Evolutionary conservation across 1,284 basidiomycete genomes (phyloP).

Genomic region (Cystobasidium slooffiae): DNA sequence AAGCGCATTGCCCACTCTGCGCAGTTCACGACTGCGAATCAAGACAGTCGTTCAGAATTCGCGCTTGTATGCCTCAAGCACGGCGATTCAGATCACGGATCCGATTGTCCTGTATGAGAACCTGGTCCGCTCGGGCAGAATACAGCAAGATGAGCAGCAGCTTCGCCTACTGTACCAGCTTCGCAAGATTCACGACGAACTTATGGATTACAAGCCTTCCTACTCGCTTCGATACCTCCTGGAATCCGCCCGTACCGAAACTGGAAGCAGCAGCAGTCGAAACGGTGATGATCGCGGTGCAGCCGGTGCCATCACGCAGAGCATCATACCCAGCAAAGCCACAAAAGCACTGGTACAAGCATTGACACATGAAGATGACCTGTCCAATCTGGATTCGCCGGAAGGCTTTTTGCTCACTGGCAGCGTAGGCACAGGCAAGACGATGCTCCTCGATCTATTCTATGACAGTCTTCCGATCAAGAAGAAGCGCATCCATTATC

Average conservation of each 20-base stretch:
- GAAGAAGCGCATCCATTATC: slow-evolving; percentile 71
- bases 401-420: slow-evolving; percentile 63
- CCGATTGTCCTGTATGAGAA: slow-evolving; percentile 62
- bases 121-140: slow-evolving; percentile 62
- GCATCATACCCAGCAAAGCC: slow-evolving; percentile 47
- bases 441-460: slow-evolving; percentile 70
- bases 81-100: slow-evolving; percentile 55
- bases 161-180: slow-evolving; percentile 68
- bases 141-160: slow-evolving; percentile 69
- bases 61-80: slow-evolving; percentile 17
- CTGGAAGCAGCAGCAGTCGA: background rate
- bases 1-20: background rate
- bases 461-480: slow-evolving; percentile 66
- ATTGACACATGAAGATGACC: slow-evolving; percentile 65
- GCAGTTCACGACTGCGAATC: background rate
- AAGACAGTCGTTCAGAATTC: too few species aligned
- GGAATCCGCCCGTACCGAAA: slow-evolving; percentile 42
- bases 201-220: slow-evolving; percentile 64
- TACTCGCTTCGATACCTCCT: slow-evolving; percentile 54
- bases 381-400: slow-evolving; percentile 65
- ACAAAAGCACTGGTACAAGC: slow-evolving; percentile 61
- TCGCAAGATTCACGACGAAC: slow-evolving; percentile 60
- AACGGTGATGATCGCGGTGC: slow-evolving; percentile 15
- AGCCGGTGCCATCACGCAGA: slow-evolving; percentile 44
- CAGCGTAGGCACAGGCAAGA: slow-evolving; percentile 64